Evolutionary conservation across 106 monocot genomes (phyloP), one percentile per base, ranked within the genome.

Genomic region (Dactylorhiza incarnata): DNA sequence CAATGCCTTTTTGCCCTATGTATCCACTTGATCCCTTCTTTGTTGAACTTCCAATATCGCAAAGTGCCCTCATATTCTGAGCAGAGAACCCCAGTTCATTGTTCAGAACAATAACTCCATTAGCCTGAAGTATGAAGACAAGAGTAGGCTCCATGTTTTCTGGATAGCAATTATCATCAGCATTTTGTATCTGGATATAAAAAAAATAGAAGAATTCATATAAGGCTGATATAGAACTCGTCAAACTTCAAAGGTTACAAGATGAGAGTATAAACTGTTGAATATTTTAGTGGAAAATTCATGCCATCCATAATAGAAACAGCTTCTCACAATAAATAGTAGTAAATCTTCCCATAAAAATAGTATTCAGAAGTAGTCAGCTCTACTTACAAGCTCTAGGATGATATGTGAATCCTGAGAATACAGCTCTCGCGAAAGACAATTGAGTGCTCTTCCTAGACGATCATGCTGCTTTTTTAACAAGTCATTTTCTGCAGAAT

Each of bases 341-440:
- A 11, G 9, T 52, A 52, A 52, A 9, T 52, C 9, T 4, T 11
- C 52, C 52, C 9, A 52, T 11, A 52, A 52, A 52, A 52, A 52
- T 52, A 52, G 9, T 11, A 4, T 52, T 52, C 15, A 52, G 11
- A 11, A 37, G 19, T n/a, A 29, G 22, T 7, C 29, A 7, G 13
- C 5, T 1, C 16, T 11, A 78, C 79, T 73, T 82, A 86, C 90
- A 72, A 90, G 68, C 78, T 90, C 90, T 65, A 90, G 84, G 66
- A 90, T 82, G 69, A 90, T 80, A 81, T 90, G 90, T 48, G 86
- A 90, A 82, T 90, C 90, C 68, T 89, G 89, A 26, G 89, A 89
- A 78, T 89, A 89, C 20, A 89, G 24, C 71, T 89, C 89, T 65
- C 80, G 86, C 16, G 90, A 86, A 61, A 90, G 82, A 44, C 90